Base-by-base conservation (phyloP, 2,329 filamentous ascomycete genomes). In the Fusarium staphyleae region DNA sequence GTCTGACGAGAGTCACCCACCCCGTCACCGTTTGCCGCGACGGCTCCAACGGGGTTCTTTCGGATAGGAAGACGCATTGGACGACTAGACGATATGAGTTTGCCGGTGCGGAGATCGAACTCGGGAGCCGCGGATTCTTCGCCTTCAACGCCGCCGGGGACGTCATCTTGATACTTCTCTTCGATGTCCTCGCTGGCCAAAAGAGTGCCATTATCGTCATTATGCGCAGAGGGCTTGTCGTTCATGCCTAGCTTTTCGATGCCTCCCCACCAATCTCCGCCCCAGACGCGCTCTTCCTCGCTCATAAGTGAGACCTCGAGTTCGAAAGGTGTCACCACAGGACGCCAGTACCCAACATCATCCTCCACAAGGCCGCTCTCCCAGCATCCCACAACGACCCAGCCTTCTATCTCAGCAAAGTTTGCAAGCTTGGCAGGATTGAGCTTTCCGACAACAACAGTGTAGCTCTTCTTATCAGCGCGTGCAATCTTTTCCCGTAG, bases 341-440 rank as follows among this genome's bases (percentile, higher is more conserved):
- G 92, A 65, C 86, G 85, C 82, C 88, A 98, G 69, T 96, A 96
- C 6, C 89, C 90, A 0, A 72, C 73, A 52, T 90, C 89, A 60
- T 92, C 91, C 66, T 97, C 93, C 4, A 99, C 85, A 43, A 98
- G 77, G 54, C 90, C 91, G 72, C 93, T 96, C 76, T 99, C 95
- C 95, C 95, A 99, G 74, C 95, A 99, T 3, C 95, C 93, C 9
- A 99, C 90, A 0, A 98, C 92, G 0, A 98, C 92, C 95, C 95
- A 99, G 13, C 92, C 93, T 35, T 92, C 93, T 5, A 99, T 85
- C 73, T 99, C 95, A 52, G 89, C 86, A 75, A 99, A 99, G 74
- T 99, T 99, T 41, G 95, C 95, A 16, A 99, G 81, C 73, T 99
- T 99, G 30, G 93, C 93, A 0, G 93, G 88, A 69, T 98, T 99